Base-by-base conservation (phyloP, 495 filamentous ascomycete genomes). In the Xylaria longipes region DNA sequence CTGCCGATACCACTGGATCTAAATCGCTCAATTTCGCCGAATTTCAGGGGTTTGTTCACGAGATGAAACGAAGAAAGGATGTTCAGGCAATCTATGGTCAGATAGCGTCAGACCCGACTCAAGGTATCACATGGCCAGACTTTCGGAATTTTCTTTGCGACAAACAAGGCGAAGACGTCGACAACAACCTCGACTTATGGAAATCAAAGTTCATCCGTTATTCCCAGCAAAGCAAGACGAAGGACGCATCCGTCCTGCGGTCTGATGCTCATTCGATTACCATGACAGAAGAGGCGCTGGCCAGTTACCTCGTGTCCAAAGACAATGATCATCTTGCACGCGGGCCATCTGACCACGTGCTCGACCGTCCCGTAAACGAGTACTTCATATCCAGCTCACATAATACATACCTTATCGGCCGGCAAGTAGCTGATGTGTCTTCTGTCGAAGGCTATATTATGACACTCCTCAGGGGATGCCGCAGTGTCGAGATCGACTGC, bases 341-440 rank as follows among this genome's bases (percentile, higher is more conserved):
- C 69, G 79, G 86, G 58, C 85, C 90, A 6, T 80, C 88, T 39
- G 85, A 87, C 27, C 82, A 84, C 65, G 82, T 84, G 22, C 89
- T 97, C 60, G 89, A 96, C 73, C 89, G 92, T 37, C 96, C 96
- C 0, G 81, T 99, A 77, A 97, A 97, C 78, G 96, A 99, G 76
- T 99, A 99, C 77, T 98, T 94, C 87, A 96, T 98, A 72, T 98
- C 95, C 5, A 97, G 94, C 84, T 98, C 95, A 22, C 96, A 99
- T 85, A 99, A 99, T 80, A 98, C 96, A 12, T 99, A 99, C 77
- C 89, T 99, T 14, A 82, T 96, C 31, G 96, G 96, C 22, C 90
- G 94, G 29, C 96, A 99, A 80, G 91, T 98, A 12, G 91, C 89
- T 37, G 94, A 94, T 31, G 88, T 91, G 46, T 97, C 96, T 25